These are phyloP conservation scores for Colletotrichum sp. DNA, from an alignment of 2,329 filamentous ascomycete genomes.

Conservation along the genomic window DNA sequence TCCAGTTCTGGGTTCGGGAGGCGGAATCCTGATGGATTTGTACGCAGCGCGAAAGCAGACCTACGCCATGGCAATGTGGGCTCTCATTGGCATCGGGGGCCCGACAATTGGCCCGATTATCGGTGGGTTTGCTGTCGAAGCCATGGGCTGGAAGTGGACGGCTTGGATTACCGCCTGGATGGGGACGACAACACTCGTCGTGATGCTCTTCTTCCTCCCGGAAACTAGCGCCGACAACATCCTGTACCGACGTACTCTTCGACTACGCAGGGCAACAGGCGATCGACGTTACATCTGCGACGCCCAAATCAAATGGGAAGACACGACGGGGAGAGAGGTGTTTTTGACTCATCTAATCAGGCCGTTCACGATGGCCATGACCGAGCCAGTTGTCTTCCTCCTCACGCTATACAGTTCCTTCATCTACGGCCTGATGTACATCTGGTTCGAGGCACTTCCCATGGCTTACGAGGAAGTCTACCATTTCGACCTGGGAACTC, in stretches of 20 bases:
- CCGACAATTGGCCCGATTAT: conserved; percentile 17
- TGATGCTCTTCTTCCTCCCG: conserved; percentile 27
- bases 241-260: conserved; percentile 22
- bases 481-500: conserved; percentile 6
- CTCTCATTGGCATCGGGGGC: conserved; percentile 5
- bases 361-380: conserved; percentile 5
- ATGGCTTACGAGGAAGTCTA: conserved; percentile 12
- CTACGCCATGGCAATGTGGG: neutral
- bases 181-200: conserved; percentile 7
- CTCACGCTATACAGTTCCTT: conserved; percentile 6
- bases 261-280: conserved; percentile 22
- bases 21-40: conserved; percentile 2
- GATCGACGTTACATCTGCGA: conserved; percentile 9
- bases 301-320: conserved; percentile 17
- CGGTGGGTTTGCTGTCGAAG: conserved; percentile 14
- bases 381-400: conserved; percentile 9
- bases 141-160: conserved; percentile 26
- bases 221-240: conserved; percentile 29
- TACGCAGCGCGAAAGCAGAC: conserved; percentile 7
- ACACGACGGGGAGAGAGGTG: conserved; percentile 18
- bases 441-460: conserved; percentile 14
- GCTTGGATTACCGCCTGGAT: conserved; percentile 26
- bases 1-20: neutral
- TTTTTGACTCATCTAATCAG: conserved; percentile 11
- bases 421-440: conserved; percentile 16